Percentiles rank a stretch among this genome's conserved stretches.
phyloP scores from a whole-genome alignment of 768 basidiomycete genomes.

The Piloderma croceum region DNA sequence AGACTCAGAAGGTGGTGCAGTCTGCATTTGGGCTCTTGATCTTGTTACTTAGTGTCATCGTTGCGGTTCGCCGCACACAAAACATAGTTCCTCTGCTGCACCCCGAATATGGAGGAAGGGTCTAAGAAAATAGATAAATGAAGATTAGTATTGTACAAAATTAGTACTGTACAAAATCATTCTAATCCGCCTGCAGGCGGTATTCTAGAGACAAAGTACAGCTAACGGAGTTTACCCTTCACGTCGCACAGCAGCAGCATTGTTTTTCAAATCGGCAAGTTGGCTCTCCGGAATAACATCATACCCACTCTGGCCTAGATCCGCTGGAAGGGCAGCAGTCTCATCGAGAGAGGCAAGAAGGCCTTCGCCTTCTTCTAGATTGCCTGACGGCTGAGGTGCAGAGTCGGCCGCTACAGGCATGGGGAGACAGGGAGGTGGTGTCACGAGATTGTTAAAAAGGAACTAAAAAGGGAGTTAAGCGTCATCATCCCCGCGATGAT shows the following conservation, averaged over 20 bases:
- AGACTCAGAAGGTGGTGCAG: too few relatives aligned
- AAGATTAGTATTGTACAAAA: too few relatives aligned
- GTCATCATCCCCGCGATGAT: neutral
- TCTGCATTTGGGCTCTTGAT: too few relatives aligned
- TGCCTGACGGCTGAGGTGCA: constrained; percentile 31
- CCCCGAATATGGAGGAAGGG: too few relatives aligned
- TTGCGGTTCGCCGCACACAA: too few relatives aligned
- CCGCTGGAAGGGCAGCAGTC: constrained; percentile 76
- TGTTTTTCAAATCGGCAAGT: neutral
- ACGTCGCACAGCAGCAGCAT: neutral
- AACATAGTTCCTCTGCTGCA: too few relatives aligned
- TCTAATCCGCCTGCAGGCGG: too few relatives aligned
- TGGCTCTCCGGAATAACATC: constrained; percentile 64
- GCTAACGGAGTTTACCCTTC: neutral
- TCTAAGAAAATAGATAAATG: too few relatives aligned
- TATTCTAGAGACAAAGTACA: neutral
- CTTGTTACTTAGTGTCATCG: too few relatives aligned
- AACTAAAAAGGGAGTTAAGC: constrained; percentile 42
- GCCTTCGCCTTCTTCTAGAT: constrained; percentile 56
- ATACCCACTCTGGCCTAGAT: constrained; percentile 77
- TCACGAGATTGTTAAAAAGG: constrained; percentile 83
- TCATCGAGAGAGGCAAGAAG: constrained; percentile 56
- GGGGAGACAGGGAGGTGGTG: constrained; percentile 56
- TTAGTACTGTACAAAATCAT: too few relatives aligned
- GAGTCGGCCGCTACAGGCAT: constrained; percentile 33